Evolutionary conservation across 495 filamentous ascomycete species (phyloP), one percentile per base, ranked within the genome.

Genomic region (Amphirosellinia nigrospora): DNA sequence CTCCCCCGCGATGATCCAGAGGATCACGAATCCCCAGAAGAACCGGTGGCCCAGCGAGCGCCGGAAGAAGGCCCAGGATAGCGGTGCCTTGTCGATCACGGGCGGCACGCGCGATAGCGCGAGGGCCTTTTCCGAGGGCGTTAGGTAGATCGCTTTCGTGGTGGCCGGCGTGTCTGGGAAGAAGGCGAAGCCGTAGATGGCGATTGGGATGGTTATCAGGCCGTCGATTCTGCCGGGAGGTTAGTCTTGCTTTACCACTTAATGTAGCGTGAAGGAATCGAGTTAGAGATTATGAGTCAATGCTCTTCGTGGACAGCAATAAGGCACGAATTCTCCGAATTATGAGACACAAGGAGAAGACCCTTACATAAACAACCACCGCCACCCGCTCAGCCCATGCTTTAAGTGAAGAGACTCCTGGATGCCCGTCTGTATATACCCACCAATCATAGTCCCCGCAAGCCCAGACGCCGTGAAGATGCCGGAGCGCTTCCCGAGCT

Each of bases 381-480:
- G 78, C 90, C 90, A 92, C 0, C 89, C 90, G 0, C 78, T 74
- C 0, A 91, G 75, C 0, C 88, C 88, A 36, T 78, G 70, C 4
- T 68, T 72, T 10, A 86, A 85, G 70, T 91, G 72, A 69, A 91
- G 72, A 30, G 76, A 74, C 9, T 77, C 77, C 71, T 90, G 80
- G 64, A 90, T 88, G 2, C 86, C 88, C 1, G 84, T 86, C 75
- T 91, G 88, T 62, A 92, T 85, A 71, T 90, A 88, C 11, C 82
- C 82, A 16, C 80, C 82, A 41, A 83, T 79, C 77, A 88, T 82
- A 8, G 80, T 85, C 1, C 86, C 86, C 2, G 82, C 84, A 7
- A 86, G 70, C 0, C 87, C 87, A 6, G 83, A 85, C 1, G 79
- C 79, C 16, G 84, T 86, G 74, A 89, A 87, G 75, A 86, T 83